Percentiles rank a stretch among this genome's conserved stretches.
phyloP scores from a whole-genome alignment of 495 filamentous ascomycete genomes.

The Lophium mytilinum region DNA sequence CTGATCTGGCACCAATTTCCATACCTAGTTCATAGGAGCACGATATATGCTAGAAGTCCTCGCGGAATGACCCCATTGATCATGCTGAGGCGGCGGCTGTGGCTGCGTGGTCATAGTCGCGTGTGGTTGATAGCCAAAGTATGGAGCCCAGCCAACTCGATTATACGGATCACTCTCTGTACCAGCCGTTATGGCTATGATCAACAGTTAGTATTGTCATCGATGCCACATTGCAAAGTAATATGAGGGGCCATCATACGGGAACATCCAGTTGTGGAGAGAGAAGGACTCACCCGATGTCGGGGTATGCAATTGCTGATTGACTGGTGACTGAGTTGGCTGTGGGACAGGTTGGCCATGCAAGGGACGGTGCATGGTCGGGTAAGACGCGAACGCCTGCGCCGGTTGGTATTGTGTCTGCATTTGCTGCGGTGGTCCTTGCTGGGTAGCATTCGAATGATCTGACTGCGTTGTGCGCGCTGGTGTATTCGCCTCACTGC shows the following conservation, averaged over 20 bases:
- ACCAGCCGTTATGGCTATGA: conserved; percentile 4
- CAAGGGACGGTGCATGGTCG: conserved; percentile 10
- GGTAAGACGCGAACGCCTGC: conserved; percentile 2
- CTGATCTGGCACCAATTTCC: too few species aligned
- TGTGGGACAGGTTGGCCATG: background rate
- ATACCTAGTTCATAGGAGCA: background rate
- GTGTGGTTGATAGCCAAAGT: background rate
- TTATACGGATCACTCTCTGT: conserved; percentile 11
- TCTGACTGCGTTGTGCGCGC: conserved; percentile 3
- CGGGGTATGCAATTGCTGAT: conserved; percentile 14
- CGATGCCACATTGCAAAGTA: too few species aligned
- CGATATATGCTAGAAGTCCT: background rate
- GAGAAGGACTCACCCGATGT: conserved; percentile 6
- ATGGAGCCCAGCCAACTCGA: conserved; percentile 14
- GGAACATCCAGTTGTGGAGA: too few species aligned
- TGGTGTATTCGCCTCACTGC: conserved; percentile 5
- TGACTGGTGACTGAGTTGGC: conserved; percentile 3
- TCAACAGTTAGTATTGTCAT: background rate
- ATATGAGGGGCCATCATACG: too few species aligned
- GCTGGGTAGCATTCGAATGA: background rate
- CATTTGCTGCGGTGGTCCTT: background rate
- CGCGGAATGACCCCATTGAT: background rate
- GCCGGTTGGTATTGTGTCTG: conserved; percentile 3
- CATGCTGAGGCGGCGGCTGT: background rate
- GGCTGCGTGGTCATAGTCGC: background rate